phyloP scores from a whole-genome alignment of 164 flowering plant genomes.

The grape (Vitis vinifera) region DNA sequence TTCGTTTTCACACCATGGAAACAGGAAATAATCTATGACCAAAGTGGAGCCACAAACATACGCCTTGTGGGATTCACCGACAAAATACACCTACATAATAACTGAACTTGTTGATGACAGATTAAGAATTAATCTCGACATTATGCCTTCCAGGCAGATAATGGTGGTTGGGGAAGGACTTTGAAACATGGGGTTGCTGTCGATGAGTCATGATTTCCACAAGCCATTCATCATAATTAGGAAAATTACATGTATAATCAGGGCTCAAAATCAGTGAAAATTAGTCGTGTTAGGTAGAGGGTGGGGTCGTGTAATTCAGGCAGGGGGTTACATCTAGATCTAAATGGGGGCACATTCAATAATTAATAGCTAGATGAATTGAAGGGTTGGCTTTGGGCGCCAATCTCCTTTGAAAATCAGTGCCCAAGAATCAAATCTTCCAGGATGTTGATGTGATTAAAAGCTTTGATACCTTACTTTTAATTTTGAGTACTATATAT shows the following conservation, averaged over 20 bases:
- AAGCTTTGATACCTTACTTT: conserved; percentile 4
- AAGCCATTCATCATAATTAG: background rate
- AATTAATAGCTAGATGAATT: conserved; percentile 4
- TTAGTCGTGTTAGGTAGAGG: conserved; percentile 17
- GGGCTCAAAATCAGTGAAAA: background rate
- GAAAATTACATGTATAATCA: background rate
- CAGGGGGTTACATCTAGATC: conserved; percentile 16
- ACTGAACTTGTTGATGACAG: background rate
- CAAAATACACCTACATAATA: background rate
- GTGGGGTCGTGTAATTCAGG: conserved; percentile 15
- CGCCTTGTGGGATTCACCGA: conserved; percentile 3
- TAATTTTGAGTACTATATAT: background rate
- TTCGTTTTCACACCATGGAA: background rate
- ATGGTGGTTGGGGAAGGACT: background rate
- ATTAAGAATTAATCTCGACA: background rate
- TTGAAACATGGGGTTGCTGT: background rate
- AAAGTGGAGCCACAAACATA: too few relatives aligned
- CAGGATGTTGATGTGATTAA: conserved; percentile 8
- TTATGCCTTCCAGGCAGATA: background rate
- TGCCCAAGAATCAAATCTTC: conserved; percentile 12
- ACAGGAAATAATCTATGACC: background rate
- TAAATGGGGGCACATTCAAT: conserved; percentile 6
- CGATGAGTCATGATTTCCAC: background rate
- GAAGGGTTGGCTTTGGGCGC: conserved; percentile 3
- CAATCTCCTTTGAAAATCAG: conserved; percentile 9